Percentiles rank a stretch among this genome's conserved stretches.
phyloP scores from a whole-genome alignment of 1,284 basidiomycete species.

The Sphaerobolus stellatus region DNA sequence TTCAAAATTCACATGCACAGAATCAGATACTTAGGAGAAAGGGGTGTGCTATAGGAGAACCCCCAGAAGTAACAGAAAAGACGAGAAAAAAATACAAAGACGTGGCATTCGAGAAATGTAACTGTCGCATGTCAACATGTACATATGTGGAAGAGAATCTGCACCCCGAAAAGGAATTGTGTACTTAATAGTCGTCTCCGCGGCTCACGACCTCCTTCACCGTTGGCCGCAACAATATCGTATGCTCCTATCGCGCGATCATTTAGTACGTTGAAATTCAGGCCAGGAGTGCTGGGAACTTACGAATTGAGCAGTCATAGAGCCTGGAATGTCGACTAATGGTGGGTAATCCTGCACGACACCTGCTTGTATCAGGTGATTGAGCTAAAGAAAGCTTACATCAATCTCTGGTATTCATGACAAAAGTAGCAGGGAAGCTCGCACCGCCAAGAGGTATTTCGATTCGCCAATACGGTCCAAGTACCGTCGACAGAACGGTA shows the following conservation, averaged over 20 bases:
- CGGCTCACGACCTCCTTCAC: constrained; percentile 94
- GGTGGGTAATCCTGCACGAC: constrained; percentile 97
- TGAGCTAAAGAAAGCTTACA: constrained; percentile 57
- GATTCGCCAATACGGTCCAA: constrained; percentile 92
- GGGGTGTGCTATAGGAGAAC: background rate
- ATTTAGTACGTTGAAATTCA: background rate
- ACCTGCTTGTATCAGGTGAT: constrained; percentile 85
- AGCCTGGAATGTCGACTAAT: constrained; percentile 74
- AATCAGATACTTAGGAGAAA: background rate
- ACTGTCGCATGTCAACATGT: constrained; percentile 3
- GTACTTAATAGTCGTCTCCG: constrained; percentile 81
- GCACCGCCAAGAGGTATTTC: constrained; percentile 89
- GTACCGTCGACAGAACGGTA: constrained; percentile 96
- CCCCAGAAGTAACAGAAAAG: too few relatives aligned
- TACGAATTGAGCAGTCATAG: constrained; percentile 95
- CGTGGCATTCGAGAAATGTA: too few relatives aligned
- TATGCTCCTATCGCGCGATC: constrained; percentile 70
- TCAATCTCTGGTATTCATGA: background rate
- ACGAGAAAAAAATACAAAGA: background rate
- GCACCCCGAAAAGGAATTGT: background rate
- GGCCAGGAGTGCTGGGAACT: constrained; percentile 28
- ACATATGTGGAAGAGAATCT: background rate
- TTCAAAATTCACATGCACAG: too few relatives aligned
- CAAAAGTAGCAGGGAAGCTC: constrained; percentile 28
- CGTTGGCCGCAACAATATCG: constrained; percentile 86